Evolutionary conservation across 805 yeast genomes (phyloP), one percentile per base, ranked within the genome.

Genomic region (Candida argentea): DNA sequence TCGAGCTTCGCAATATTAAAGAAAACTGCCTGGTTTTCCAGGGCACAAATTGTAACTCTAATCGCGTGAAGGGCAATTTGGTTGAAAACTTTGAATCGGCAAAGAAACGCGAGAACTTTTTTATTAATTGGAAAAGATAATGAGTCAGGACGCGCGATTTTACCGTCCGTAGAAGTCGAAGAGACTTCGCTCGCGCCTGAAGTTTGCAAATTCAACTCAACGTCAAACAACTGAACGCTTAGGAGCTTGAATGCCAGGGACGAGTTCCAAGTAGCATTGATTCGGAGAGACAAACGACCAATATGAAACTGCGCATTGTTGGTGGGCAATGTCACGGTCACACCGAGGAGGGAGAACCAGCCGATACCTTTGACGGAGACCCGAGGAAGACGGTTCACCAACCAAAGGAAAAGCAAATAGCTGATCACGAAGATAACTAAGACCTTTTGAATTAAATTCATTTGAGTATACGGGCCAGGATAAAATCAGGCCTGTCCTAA

Each of bases 311-410:
- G 29, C 6, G 37, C 38, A 6, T 26, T 14, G 13, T 15, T 26
- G 1, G 25, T 22, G 5, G 38, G 28, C 5, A 42, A 26, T 17
- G 39, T 37, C 5, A 57, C 38, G 8, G 43, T 40, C 16, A 57
- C 40, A 16, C 47, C 46, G 29, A 42, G 32, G 6, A 55, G 20
- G 4, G 53, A 40, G 19, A 55, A 39, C 47, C 57, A 55, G 11
- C 61, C 61, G 8, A 55, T 20, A 5, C 47, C 42, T 29, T 43
- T 45, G 25, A 55, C 44, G 5, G 39, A 17, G 6, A 54, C 35
- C 31, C 45, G 42, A 4, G 58, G 60, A 6, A 55, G 35, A 19
- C 27, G 24, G 28, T 57, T 57, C 8, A 55, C 15, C 5, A 39
- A 14, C 4, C 38, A 16, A 4, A 54, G 34, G 10, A 30, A 6